Percentiles rank a stretch among this genome's conserved stretches.
phyloP scores from a whole-genome alignment of 2,329 filamentous ascomycete species.

The Colletotrichum truncatum region DNA sequence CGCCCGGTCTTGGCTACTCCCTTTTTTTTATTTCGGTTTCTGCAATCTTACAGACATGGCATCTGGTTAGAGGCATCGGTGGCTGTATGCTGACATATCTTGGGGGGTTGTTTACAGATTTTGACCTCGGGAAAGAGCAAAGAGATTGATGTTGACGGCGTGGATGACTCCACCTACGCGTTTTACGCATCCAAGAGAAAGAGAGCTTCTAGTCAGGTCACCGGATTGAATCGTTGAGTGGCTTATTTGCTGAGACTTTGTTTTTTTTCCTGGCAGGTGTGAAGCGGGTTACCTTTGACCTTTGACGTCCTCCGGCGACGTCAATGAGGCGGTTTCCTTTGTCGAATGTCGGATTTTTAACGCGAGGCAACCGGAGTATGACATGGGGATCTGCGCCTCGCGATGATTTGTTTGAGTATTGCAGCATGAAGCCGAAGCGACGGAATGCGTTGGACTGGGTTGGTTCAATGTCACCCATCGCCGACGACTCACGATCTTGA shows the following conservation, averaged over 20 bases:
- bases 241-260: neutral
- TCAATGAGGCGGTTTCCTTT: neutral
- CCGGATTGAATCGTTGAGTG: neutral
- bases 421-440: too few relatives aligned
- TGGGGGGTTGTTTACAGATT: slow-evolving; percentile 13
- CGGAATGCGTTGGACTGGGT: too few relatives aligned
- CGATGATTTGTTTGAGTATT: too few relatives aligned
- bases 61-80: neutral
- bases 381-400: too few relatives aligned
- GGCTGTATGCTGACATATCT: neutral
- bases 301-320: neutral
- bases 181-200: slow-evolving; percentile 29
- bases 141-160: slow-evolving; percentile 20
- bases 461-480: too few relatives aligned
- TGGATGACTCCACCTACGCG: slow-evolving; percentile 29
- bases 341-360: too few relatives aligned
- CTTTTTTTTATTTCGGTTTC: neutral
- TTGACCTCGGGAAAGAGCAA: slow-evolving; percentile 20
- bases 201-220: slow-evolving; percentile 29
- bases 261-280: slow-evolving; percentile 11
- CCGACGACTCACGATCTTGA: too few relatives aligned
- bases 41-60: neutral
- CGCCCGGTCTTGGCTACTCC: neutral
- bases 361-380: too few relatives aligned
- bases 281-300: slow-evolving; percentile 28